Conservation (phyloP, 257 asterid species). For the Solanum virginianum region DNA sequence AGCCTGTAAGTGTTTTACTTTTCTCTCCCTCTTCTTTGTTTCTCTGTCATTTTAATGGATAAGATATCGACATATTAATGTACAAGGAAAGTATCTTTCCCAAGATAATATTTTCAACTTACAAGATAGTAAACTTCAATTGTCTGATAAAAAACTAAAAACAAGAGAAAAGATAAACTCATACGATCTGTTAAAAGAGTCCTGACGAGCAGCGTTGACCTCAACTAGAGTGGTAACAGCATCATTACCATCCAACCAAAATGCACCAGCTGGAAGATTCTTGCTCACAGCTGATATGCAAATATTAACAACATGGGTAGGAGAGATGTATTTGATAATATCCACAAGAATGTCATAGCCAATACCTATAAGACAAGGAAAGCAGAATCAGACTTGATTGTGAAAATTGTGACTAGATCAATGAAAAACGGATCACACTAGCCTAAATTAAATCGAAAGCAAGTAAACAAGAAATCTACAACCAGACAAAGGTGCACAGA, state of each 20-base stretch:
- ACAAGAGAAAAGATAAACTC: slow-evolving; percentile 7
- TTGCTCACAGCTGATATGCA: slow-evolving; percentile 41
- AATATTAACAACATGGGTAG: slow-evolving; percentile 76
- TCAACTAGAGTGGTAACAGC: slow-evolving; percentile 36
- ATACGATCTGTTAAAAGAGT: slow-evolving; percentile 65
- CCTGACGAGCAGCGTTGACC: slow-evolving; percentile 67
- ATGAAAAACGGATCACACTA: not conserved
- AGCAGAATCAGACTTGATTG: not conserved
- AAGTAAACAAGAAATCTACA: not conserved
- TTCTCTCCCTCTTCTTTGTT: not conserved
- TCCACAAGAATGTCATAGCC: slow-evolving; percentile 82
- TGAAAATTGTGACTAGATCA: not conserved
- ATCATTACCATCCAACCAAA: slow-evolving; percentile 52
- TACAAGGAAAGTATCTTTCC: not conserved
- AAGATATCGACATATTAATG: not conserved
- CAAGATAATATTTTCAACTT: not conserved
- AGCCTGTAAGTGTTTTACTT: not conserved
- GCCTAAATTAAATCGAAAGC: not conserved
- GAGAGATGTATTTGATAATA: slow-evolving; percentile 61
- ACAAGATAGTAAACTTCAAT: not conserved
- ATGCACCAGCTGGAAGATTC: slow-evolving; percentile 80
- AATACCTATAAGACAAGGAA: slow-evolving; percentile 42
- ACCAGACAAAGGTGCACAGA: not conserved
- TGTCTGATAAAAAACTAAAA: not conserved
- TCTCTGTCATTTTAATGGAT: not conserved